Evolutionary conservation across 768 basidiomycete genomes (phyloP).

Genomic region (Naganishia onofrii): DNA sequence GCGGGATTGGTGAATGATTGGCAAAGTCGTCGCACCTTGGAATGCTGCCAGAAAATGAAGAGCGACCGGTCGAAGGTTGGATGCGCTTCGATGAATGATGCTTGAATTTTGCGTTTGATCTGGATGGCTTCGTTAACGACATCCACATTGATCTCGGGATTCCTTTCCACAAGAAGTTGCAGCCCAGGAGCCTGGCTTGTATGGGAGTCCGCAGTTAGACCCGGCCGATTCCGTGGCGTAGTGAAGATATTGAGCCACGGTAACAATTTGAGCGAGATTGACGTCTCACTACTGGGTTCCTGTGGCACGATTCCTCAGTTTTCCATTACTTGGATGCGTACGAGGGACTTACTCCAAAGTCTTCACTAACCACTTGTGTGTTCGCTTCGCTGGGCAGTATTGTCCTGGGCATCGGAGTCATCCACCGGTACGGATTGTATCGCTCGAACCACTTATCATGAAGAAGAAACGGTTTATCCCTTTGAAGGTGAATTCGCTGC

Average conservation of each 20-base stretch:
- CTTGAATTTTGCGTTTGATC: conserved; percentile 71
- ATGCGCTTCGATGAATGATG: conserved; percentile 82
- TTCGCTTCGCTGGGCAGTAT: neutral
- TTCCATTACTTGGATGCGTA: neutral
- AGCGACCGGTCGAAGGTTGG: conserved; percentile 86
- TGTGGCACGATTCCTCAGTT: neutral
- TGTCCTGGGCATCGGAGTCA: conserved; percentile 63
- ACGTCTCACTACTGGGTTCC: neutral
- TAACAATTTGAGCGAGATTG: neutral
- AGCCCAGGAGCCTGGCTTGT: neutral
- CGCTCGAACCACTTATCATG: conserved; percentile 66
- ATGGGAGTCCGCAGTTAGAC: neutral
- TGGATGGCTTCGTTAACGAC: conserved; percentile 64
- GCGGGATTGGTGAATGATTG: conserved; percentile 80
- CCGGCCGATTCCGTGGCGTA: neutral
- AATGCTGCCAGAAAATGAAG: conserved; percentile 82
- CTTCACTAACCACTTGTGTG: too few relatives aligned
- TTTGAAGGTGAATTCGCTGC: conserved; percentile 62
- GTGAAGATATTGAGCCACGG: conserved; percentile 13
- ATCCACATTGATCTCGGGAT: conserved; percentile 48
- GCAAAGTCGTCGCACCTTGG: conserved; percentile 67
- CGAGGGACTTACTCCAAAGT: neutral
- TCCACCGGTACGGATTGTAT: conserved; percentile 84
- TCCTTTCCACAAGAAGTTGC: neutral
- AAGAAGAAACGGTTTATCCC: conserved; percentile 47